Evolutionary conservation across 495 filamentous ascomycete genomes (phyloP).

Genomic region (Immersiella caudata): DNA sequence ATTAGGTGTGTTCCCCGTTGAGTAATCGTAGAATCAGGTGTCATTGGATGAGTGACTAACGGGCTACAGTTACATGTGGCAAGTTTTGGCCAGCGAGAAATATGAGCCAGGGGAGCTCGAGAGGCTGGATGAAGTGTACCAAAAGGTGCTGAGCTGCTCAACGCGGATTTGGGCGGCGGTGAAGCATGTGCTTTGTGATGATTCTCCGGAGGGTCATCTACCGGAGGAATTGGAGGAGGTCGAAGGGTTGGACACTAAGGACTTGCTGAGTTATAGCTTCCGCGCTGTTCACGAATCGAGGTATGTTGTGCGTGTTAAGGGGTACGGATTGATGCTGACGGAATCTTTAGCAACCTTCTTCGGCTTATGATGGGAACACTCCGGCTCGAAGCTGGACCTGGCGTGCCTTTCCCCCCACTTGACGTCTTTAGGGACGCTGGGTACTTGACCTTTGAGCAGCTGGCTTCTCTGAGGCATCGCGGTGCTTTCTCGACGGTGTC

Average conservation of each 20-base stretch:
- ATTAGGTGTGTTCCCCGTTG: conserved; percentile 51
- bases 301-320: conserved; percentile 42
- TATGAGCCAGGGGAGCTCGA: conserved; percentile 42
- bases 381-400: conserved; percentile 33
- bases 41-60: too few species aligned
- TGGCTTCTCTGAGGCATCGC: conserved; percentile 81
- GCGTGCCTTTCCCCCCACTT: conserved; percentile 40
- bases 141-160: conserved; percentile 59
- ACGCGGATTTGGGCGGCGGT: conserved; percentile 73
- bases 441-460: conserved; percentile 72
- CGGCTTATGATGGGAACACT: conserved; percentile 56
- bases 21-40: too few species aligned
- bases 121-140: conserved; percentile 49
- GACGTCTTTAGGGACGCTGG: conserved; percentile 62
- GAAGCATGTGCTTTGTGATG: conserved; percentile 77
- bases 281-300: conserved; percentile 89
- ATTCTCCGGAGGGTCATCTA: conserved; percentile 86
- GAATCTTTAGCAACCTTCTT: conserved; percentile 54
- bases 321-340: neutral
- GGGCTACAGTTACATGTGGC: conserved; percentile 48
- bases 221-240: conserved; percentile 70
- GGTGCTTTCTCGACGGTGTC: conserved; percentile 94
- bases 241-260: conserved; percentile 76
- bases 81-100: conserved; percentile 38
- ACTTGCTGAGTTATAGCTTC: conserved; percentile 90